Evolutionary conservation across 148 eudicot genomes (phyloP), one percentile per base, ranked within the genome.

Genomic region (Simmondsia chinensis): DNA sequence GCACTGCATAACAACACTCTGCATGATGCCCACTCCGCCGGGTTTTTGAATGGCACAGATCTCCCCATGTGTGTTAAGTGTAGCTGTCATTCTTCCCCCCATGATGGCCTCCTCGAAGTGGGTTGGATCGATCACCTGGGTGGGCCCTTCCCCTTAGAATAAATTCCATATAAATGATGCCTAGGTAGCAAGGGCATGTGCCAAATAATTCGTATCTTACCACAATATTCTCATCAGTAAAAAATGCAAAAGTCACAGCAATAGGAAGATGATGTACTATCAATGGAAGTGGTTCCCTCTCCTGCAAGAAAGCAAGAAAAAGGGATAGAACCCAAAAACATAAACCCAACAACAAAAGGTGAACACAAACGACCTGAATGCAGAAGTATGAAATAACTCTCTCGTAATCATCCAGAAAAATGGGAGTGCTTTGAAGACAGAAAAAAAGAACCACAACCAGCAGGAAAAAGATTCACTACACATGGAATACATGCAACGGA

Each of bases 31-130:
- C 11, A 51, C 79, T 46, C 85, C 93, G 56, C 97, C 97, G 46
- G 85, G 85, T 60, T 91, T 91, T 54, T 91, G 97, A 54, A 91
- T 74, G 33, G 95, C 76, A 63, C 97, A 91, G 46, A 85, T 56
- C 50, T 91, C 97, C 36, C 91, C 94, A 65, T 72, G 81, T 38
- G 82, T 60, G 56, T 91, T 91, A 16, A 91, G 42, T 12, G 88
- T 85, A 41, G 70, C 74, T 20, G 82, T 76, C 76, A 91, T 54
- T 59, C 79, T 81, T 68, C 95, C 95, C 37, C 62, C 75, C 83
- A 76, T 82, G 26, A 91, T 61, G 33, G 85, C 80, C 68, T 91
- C 97, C 71, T 91, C 95, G 54, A 48, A 43, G 66, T 82, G 75
- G 46, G 80, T 71, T 8, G 97, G 97, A 50, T 91, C 97, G 43